These are phyloP conservation scores for Chionographis japonica DNA, from an alignment of 106 monocot species.

Conservation along the genomic window DNA sequence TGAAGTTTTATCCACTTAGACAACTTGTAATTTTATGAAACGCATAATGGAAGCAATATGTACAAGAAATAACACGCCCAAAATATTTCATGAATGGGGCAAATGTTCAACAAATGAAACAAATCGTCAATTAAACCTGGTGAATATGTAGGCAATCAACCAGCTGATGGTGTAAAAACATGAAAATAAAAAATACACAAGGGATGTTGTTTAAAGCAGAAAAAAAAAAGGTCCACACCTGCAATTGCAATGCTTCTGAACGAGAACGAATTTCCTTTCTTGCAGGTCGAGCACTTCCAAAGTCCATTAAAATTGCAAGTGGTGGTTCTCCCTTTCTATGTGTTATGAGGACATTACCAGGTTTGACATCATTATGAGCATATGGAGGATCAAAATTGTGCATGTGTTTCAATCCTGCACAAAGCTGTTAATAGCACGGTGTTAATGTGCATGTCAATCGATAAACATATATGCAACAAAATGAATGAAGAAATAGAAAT, in stretches of 20 bases:
- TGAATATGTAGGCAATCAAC: too few species aligned
- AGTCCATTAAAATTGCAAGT: conserved; percentile 96
- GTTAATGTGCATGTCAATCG: neutral
- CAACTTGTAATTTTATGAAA: too few species aligned
- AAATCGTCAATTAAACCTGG: too few species aligned
- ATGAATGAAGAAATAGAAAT: too few species aligned
- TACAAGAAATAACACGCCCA: too few species aligned
- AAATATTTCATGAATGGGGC: too few species aligned
- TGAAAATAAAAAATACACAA: neutral
- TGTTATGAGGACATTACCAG: conserved; percentile 92
- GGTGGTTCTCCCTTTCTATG: conserved; percentile 70
- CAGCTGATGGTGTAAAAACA: neutral
- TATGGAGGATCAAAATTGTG: conserved; percentile 95
- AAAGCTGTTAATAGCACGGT: conserved; percentile 49
- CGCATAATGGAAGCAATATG: too few species aligned
- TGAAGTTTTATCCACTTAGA: too few species aligned
- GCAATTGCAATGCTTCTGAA: conserved; percentile 80
- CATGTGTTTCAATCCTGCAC: conserved; percentile 95
- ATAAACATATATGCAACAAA: too few species aligned
- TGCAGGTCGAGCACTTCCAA: conserved; percentile 88
- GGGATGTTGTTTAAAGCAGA: too few species aligned
- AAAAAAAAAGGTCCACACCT: conserved; percentile 34
- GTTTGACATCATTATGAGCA: conserved; percentile 96
- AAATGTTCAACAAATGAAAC: too few species aligned
- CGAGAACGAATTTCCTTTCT: conserved; percentile 82